These are phyloP conservation scores for Neurospora pannonica DNA, from an alignment of 495 filamentous ascomycete species.

Conservation along the genomic window DNA sequence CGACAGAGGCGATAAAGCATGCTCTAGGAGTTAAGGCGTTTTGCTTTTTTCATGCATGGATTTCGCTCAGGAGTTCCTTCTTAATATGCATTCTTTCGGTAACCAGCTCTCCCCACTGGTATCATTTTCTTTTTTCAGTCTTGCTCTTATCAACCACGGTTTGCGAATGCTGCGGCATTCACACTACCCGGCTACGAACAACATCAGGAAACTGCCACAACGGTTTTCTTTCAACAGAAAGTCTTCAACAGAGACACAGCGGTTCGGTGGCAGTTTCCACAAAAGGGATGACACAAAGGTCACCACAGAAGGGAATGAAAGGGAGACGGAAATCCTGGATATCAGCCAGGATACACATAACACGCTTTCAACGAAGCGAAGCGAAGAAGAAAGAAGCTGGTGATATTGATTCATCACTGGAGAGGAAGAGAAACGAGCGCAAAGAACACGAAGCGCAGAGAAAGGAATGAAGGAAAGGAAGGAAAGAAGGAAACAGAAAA, in stretches of 20 bases:
- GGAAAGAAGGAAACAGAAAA: background rate
- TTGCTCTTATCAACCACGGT: background rate
- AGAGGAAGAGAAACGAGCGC: background rate
- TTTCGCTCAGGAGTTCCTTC: background rate
- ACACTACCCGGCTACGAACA: background rate
- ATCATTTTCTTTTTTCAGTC: background rate
- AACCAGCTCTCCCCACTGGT: background rate
- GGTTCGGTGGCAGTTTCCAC: background rate
- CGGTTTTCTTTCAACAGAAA: background rate
- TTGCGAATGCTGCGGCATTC: background rate
- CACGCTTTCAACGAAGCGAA: background rate
- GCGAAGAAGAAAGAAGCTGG: background rate
- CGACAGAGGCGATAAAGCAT: background rate
- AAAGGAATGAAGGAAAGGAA: no score
- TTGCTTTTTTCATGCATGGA: background rate
- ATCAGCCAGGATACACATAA: background rate
- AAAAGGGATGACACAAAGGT: background rate
- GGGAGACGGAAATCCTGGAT: background rate
- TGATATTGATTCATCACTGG: background rate
- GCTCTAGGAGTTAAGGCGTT: background rate
- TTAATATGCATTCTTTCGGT: background rate
- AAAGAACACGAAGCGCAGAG: background rate
- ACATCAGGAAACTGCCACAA: background rate
- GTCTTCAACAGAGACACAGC: background rate
- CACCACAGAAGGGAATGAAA: background rate